Conservation (phyloP, 2,329 filamentous ascomycete genomes). For the Leptosphaerulina australis region DNA sequence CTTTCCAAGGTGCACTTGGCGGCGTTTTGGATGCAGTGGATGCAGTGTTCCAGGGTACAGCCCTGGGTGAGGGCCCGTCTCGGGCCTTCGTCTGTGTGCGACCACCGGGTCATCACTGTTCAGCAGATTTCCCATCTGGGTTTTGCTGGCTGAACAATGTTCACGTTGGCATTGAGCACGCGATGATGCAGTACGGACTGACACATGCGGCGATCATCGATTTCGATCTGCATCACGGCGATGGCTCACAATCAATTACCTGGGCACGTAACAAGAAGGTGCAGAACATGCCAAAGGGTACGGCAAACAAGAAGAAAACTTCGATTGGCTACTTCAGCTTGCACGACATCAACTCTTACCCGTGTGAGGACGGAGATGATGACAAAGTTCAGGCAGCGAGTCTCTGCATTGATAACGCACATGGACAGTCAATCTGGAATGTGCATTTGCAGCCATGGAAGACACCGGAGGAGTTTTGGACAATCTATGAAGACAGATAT, state of each 20-base stretch:
- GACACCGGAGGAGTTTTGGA: constrained; percentile 84
- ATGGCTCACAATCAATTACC: constrained; percentile 88
- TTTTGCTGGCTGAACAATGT: constrained; percentile 99
- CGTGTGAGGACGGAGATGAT: constrained; percentile 90
- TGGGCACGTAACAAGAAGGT: constrained; percentile 87
- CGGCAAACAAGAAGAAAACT: constrained; percentile 77
- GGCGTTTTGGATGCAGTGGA: constrained; percentile 95
- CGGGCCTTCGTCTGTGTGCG: constrained; percentile 91
- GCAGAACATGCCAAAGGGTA: constrained; percentile 68
- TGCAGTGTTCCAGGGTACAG: constrained; percentile 69
- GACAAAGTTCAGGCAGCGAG: constrained; percentile 95
- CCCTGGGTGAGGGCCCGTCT: constrained; percentile 60
- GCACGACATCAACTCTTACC: constrained; percentile 98
- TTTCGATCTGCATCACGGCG: constrained; percentile 52
- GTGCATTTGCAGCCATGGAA: constrained; percentile 91
- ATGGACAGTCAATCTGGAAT: constrained; percentile 95
- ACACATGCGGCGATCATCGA: constrained; percentile 81
- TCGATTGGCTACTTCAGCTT: constrained; percentile 95
- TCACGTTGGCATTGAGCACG: constrained; percentile 94
- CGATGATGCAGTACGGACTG: constrained; percentile 78
- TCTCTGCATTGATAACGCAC: constrained; percentile 90
- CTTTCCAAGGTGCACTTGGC: constrained; percentile 88
- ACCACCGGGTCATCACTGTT: constrained; percentile 95
- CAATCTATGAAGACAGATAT: constrained; percentile 82
- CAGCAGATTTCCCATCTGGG: constrained; percentile 83